These are phyloP conservation scores for Metarhizium guizhouense DNA, from an alignment of 2,329 filamentous ascomycete species.

Conservation along the genomic window DNA sequence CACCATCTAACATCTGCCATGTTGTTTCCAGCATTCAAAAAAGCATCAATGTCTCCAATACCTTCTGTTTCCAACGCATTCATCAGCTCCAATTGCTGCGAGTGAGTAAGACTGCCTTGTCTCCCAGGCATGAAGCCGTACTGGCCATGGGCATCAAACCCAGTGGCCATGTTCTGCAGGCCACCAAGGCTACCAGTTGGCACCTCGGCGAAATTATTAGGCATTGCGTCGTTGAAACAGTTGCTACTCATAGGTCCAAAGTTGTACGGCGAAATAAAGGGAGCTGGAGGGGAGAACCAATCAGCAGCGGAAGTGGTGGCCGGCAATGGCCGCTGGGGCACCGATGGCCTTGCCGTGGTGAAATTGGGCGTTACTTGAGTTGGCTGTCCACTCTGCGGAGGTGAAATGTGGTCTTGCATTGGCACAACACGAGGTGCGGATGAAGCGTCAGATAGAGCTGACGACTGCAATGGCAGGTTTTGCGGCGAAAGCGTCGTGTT, in stretches of 20 bases:
- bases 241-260: slow-evolving; percentile 33
- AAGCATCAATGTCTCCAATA: slow-evolving; percentile 51
- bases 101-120: slow-evolving; percentile 64
- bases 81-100: slow-evolving; percentile 79
- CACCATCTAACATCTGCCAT: slow-evolving; percentile 25
- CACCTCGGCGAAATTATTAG: slow-evolving; percentile 20
- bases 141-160: slow-evolving; percentile 12
- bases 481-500: slow-evolving; percentile 30
- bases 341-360: slow-evolving; percentile 26
- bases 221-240: slow-evolving; percentile 31
- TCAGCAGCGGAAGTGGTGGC: slow-evolving; percentile 32
- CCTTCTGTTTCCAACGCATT: slow-evolving; percentile 65
- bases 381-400: slow-evolving; percentile 15
- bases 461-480: slow-evolving; percentile 20
- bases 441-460: slow-evolving; percentile 19
- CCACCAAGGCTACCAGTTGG: slow-evolving; percentile 20
- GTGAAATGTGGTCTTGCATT: slow-evolving; percentile 22
- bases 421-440: slow-evolving; percentile 14
- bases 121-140: slow-evolving; percentile 35
- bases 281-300: slow-evolving; percentile 45
- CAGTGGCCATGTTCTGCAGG: slow-evolving; percentile 20
- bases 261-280: slow-evolving; percentile 44
- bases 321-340: slow-evolving; percentile 35
- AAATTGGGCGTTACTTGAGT: slow-evolving; percentile 9
- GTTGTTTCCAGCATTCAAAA: slow-evolving; percentile 34